Conservation (phyloP, 768 basidiomycete species). For the Boletus sp. region DNA sequence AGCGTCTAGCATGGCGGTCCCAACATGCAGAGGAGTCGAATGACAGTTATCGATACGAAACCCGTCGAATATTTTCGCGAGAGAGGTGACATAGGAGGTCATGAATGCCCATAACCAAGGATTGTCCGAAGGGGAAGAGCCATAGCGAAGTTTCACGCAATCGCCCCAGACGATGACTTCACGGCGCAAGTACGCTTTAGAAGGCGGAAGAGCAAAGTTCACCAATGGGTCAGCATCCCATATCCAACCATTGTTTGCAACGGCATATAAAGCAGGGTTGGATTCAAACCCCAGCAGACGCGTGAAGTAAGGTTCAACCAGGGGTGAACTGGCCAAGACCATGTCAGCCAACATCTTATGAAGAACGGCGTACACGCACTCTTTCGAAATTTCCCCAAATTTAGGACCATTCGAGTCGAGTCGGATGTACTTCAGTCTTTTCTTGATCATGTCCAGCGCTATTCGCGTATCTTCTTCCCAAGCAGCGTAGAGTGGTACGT, state of each 20-base stretch:
- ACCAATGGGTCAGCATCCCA: slow-evolving; percentile 93
- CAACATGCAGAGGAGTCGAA: slow-evolving; percentile 95
- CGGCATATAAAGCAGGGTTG: slow-evolving; percentile 56
- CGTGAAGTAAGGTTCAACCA: slow-evolving; percentile 93
- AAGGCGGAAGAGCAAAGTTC: slow-evolving; percentile 90
- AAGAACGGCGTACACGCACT: slow-evolving; percentile 45
- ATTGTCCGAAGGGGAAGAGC: slow-evolving; percentile 71
- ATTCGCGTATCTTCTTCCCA: slow-evolving; percentile 80
- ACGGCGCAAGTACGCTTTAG: slow-evolving; percentile 91
- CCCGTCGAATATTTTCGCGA: slow-evolving; percentile 86
- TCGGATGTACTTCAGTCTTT: slow-evolving; percentile 75
- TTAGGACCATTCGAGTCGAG: slow-evolving; percentile 82
- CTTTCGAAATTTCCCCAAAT: slow-evolving; percentile 70
- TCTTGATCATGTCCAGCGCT: slow-evolving; percentile 71
- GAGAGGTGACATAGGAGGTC: slow-evolving; percentile 72
- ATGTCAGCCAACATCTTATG: slow-evolving; percentile 8
- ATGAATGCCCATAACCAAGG: slow-evolving; percentile 96
- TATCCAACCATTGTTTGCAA: slow-evolving; percentile 99
- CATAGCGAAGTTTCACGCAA: slow-evolving; percentile 97
- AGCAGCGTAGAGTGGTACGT: slow-evolving; percentile 82
- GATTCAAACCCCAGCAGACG: slow-evolving; percentile 62
- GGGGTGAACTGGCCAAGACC: slow-evolving; percentile 55
- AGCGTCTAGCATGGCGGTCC: slow-evolving; percentile 89
- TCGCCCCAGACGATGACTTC: slow-evolving; percentile 98
- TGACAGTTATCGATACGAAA: slow-evolving; percentile 99